Evolutionary conservation across 352 stramenopile genomes (phyloP), one percentile per base, ranked within the genome.

Genomic region (Globisporangium takayamanum): DNA sequence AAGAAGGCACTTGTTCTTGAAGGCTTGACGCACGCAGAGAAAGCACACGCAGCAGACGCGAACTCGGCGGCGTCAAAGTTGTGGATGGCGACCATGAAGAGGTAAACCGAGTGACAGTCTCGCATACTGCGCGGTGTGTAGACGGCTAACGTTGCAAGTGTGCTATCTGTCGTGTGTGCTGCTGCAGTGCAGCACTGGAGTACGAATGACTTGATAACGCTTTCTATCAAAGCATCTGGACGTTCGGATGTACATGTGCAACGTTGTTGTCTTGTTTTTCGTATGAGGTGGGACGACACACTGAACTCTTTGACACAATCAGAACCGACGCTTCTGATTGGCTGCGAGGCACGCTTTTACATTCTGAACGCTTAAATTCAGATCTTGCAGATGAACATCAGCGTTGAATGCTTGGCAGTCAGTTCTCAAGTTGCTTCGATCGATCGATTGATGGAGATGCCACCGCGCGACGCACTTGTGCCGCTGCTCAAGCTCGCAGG

Each of bases 61-160:
- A 74, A 88, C 57, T 73, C 61, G 5, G 81, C 75, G 15, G 64
- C 72, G 2, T 68, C 76, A 11, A 89, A 89, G 66, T 86, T 89
- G 52, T 91, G 81, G 81, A 86, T 88, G 74, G 79, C 68, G 50
- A 89, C 89, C 52, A 74, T 91, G 66, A 85, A 68, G 7, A 82
- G 72, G 73, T 80, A 44, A 39, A 25, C 5, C 22, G 22, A 22
- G 22, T 22, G 22, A 22, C 0, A 22, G 22, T 22, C 22, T 22
- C 22, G 22, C 22, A 22, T 22, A 22, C 22, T 22, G 22, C 22
- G 22, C 22, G 22, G 22, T 22, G 22, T 22, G 22, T 22, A 22
- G 22, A 22, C 22, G 22, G 22, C 22, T 22, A 22, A 22, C 22
- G 22, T 22, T 22, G 22, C 22, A 22, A 22, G 22, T 22, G 22